A percentile compares a stretch with the other conserved stretches of the same genome.
These are phyloP conservation scores for Chaetoceros tenuissimus DNA, from an alignment of 108 stramenopile genomes.

Conservation along the genomic window DNA sequence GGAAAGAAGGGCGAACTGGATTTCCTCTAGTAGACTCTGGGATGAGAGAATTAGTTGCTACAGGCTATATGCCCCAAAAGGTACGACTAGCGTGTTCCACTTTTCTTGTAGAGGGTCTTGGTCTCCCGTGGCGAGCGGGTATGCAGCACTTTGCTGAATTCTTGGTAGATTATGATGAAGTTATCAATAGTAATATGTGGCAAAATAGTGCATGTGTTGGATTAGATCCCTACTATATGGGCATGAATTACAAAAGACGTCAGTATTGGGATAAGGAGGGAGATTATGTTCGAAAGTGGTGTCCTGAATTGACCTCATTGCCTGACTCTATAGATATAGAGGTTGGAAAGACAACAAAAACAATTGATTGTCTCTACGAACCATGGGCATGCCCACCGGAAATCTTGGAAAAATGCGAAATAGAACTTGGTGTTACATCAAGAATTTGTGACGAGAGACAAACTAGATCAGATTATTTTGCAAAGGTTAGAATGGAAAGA, in stretches of 20 bases:
- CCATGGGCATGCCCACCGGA: constrained; percentile 5
- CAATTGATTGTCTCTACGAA: constrained; percentile 8
- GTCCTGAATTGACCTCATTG: constrained; percentile 1
- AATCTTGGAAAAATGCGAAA: not conserved
- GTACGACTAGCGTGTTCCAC: constrained; percentile 22
- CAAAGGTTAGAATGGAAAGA: not conserved
- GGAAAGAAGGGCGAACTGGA: constrained; percentile 33
- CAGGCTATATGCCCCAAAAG: constrained; percentile 37
- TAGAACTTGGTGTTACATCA: constrained; percentile 6
- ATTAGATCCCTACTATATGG: constrained; percentile 36
- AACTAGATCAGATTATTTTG: not conserved
- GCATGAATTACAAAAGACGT: constrained; percentile 7
- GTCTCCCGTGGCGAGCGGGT: constrained; percentile 28
- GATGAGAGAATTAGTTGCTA: constrained; percentile 31
- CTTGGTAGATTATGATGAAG: constrained; percentile 33
- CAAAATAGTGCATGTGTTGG: constrained; percentile 39
- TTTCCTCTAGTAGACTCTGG: constrained; percentile 34
- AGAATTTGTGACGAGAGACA: not conserved
- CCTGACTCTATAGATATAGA: constrained; percentile 1
- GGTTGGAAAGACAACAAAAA: not conserved
- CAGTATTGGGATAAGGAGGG: constrained; percentile 2
- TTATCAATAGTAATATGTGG: constrained; percentile 48
- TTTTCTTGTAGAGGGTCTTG: constrained; percentile 34
- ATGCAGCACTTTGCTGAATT: constrained; percentile 27
- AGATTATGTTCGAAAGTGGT: constrained; percentile 5